Evolutionary conservation across 2,329 filamentous ascomycete genomes (phyloP).

Genomic region (Xylaria multiplex): DNA sequence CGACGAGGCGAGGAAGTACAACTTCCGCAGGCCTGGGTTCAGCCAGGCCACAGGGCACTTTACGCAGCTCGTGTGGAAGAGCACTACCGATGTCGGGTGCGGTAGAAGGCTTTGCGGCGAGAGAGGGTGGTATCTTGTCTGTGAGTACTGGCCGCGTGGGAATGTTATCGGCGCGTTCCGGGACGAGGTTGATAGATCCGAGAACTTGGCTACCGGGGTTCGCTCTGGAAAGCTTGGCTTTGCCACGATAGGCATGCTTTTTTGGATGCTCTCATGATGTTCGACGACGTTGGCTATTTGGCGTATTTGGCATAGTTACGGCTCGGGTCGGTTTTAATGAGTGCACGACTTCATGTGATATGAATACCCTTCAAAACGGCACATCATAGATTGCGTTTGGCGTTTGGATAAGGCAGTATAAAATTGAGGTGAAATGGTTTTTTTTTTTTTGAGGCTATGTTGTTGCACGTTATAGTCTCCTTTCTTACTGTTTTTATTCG

Average conservation of each 20-base stretch:
- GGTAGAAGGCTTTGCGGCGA: conserved; percentile 55
- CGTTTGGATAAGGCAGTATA: not conserved
- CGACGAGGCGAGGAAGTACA: conserved; percentile 65
- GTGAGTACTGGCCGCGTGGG: conserved; percentile 75
- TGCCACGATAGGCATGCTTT: not conserved
- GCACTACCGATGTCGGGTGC: conserved; percentile 69
- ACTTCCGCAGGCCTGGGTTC: conserved; percentile 68
- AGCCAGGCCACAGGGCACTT: conserved; percentile 73
- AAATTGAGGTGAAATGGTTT: not conserved
- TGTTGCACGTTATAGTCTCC: not conserved
- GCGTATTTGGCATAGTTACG: not conserved
- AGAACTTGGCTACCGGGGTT: conserved; percentile 6
- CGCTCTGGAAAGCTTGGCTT: conserved; percentile 16
- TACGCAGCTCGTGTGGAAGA: conserved; percentile 77
- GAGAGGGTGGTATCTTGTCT: conserved; percentile 69
- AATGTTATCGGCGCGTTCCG: conserved; percentile 67
- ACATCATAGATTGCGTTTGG: not conserved
- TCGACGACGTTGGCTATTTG: not conserved
- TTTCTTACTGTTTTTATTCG: not conserved
- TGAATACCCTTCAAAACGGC: not conserved
- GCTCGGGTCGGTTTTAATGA: not conserved
- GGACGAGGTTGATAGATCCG: conserved; percentile 54
- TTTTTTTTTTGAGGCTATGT: not conserved
- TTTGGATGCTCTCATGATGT: conserved; percentile 18
- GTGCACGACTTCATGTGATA: conserved; percentile 17